Percentiles rank a stretch among this genome's conserved stretches.
phyloP scores from a whole-genome alignment of 2,329 filamentous ascomycete genomes.

The Dactylellina leptospora region DNA sequence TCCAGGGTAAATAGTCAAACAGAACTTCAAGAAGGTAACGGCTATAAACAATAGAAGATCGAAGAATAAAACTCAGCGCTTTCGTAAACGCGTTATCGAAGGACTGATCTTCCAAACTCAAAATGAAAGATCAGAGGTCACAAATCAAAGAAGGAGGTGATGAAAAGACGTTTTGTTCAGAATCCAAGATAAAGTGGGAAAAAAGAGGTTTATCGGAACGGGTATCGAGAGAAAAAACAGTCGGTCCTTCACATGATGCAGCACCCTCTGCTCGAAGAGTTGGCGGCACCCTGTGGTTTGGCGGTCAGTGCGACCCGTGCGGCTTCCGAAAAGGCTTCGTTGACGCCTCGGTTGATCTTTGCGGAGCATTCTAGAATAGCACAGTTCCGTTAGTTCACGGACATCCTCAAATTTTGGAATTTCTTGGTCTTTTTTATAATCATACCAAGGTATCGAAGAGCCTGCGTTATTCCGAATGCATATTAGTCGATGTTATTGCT shows the following conservation, averaged over 20 bases:
- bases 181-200: too few relatives aligned
- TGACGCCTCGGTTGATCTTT: slow-evolving; percentile 96
- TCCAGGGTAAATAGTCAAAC: too few relatives aligned
- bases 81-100: slow-evolving; percentile 38
- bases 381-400: slow-evolving; percentile 1
- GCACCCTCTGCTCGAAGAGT: slow-evolving; percentile 27
- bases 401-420: neutral
- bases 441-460: slow-evolving; percentile 83
- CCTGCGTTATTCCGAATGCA: slow-evolving; percentile 63
- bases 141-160: neutral
- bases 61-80: slow-evolving; percentile 36
- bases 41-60: slow-evolving; percentile 26
- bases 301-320: slow-evolving; percentile 87
- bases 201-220: neutral
- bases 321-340: slow-evolving; percentile 98
- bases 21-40: neutral
- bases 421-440: neutral
- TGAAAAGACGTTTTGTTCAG: neutral
- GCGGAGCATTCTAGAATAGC: slow-evolving; percentile 85
- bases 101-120: too few relatives aligned
- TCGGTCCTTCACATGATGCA: slow-evolving; percentile 40
- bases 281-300: slow-evolving; percentile 67
- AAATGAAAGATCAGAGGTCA: neutral
- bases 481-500: too few relatives aligned
- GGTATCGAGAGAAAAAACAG: neutral